Base-by-base conservation (phyloP, 805 yeast genomes). In the Henningerozyma blattae region DNA sequence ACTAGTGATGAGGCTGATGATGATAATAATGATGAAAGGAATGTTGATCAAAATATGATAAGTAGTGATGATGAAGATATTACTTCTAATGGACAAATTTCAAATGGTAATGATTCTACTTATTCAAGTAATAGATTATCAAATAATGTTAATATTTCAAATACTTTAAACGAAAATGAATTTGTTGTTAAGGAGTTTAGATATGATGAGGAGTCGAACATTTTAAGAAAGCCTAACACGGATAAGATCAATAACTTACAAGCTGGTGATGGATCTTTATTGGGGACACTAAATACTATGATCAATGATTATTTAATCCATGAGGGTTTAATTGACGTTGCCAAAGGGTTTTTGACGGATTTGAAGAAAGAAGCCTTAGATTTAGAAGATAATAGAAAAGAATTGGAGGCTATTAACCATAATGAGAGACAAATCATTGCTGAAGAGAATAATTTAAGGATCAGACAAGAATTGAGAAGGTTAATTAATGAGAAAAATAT, bases 321-420 rank as follows among this genome's bases (percentile, higher is more conserved):
- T 45, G 65, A 67, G 34, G 85, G 85, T 3, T 69, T 65, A 44
- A 60, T 63, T 20, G 72, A 72, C 35, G 68, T 74, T 3, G 68
- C 73, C 2, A 60, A 60, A 37, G 69, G 74, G 0, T 70, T 78
- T 37, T 34, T 62, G 16, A 50, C 58, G 25, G 84, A 76, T 41
- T 43, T 68, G 20, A 41, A 44, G 8, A 41, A 48, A 15, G 65
- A 64, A 20, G 38, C 37, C 17, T 34, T 42, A 14, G 40, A 41
- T 14, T 34, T 38, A 16, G 41, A 35, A 26, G 30, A 37, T 5
- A 45, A 40, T 17, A 42, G 41, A 10, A 40, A 42, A 8, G 44
- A 44, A 14, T 12, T 14, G 3, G 25, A 27, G 1, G 54, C 50
- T 2, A 46, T 45, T 12, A 46, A 44, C n/a, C 48, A 52, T 28